Conservation (phyloP, 2,329 filamentous ascomycete species). For the Incumbomyces delicatus region DNA sequence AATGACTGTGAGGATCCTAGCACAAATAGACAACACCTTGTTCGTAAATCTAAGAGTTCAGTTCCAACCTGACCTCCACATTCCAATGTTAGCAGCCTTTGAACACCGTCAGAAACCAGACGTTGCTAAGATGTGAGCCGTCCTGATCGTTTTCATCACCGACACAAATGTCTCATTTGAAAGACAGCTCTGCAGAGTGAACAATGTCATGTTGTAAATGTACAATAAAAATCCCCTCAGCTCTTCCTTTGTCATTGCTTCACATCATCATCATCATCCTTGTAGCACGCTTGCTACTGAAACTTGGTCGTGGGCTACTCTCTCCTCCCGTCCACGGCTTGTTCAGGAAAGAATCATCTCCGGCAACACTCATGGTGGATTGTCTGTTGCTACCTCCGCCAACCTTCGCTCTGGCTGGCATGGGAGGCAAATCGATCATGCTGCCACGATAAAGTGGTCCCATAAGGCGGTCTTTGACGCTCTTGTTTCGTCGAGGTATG, state of each 20-base stretch:
- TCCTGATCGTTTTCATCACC: no score
- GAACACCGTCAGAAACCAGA: no score
- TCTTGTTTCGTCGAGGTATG: conserved; percentile 19
- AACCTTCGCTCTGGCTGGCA: conserved; percentile 12
- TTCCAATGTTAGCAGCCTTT: no score
- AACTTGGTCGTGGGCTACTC: conserved; percentile 18
- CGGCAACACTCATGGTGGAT: conserved; percentile 14
- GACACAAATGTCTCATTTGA: no score
- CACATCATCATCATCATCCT: conserved; percentile 24
- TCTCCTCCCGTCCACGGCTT: conserved; percentile 18
- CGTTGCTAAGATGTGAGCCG: no score
- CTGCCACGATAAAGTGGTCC: conserved; percentile 20
- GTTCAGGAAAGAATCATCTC: conserved; percentile 12
- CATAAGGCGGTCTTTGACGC: conserved; percentile 21
- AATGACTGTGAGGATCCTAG: no score
- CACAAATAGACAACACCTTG: no score
- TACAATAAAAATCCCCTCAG: no score
- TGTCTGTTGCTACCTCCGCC: conserved; percentile 10
- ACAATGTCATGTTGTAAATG: no score
- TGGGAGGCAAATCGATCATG: conserved; percentile 17
- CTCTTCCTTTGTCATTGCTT: neutral
- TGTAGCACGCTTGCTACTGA: conserved; percentile 21
- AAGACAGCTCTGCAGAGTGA: no score
- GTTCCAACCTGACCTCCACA: no score
- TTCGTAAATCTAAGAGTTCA: no score